phyloP scores from a whole-genome alignment of 257 asterid genomes.

The Solanum gandarillasii region DNA sequence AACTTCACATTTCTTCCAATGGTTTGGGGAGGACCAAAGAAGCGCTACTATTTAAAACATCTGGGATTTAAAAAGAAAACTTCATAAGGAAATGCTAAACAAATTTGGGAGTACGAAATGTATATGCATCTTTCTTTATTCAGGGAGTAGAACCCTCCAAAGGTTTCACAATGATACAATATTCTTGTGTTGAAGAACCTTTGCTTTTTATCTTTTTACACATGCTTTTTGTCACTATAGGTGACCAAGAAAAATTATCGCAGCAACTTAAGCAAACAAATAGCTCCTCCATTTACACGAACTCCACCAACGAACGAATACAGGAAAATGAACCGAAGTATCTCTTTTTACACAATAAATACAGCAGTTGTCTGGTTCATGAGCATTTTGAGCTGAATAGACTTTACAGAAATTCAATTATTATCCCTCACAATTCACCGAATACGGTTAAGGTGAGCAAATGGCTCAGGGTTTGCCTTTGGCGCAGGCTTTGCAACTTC shows the following conservation, averaged over 20 bases:
- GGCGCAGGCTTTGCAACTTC: conserved; percentile 36
- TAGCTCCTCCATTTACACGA: background rate
- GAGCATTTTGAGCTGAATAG: background rate
- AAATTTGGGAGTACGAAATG: no score
- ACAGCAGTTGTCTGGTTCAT: background rate
- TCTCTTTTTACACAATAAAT: background rate
- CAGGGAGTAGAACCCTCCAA: background rate
- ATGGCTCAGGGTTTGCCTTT: conserved; percentile 26
- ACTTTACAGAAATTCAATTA: background rate
- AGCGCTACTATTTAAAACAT: no score
- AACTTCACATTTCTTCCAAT: no score
- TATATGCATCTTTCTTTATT: background rate
- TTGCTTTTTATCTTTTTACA: background rate
- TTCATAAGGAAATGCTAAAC: no score
- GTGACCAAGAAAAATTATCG: background rate
- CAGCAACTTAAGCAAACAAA: background rate
- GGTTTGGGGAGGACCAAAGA: no score
- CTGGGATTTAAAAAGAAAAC: no score
- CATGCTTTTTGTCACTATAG: background rate
- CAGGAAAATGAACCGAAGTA: background rate
- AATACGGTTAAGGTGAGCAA: conserved; percentile 36
- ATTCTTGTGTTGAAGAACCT: background rate
- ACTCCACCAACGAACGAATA: background rate
- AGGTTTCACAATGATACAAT: background rate
- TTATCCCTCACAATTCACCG: conserved; percentile 4